These are phyloP conservation scores for Aspergillus bridgeri DNA, from an alignment of 495 filamentous ascomycete species.

Conservation along the genomic window DNA sequence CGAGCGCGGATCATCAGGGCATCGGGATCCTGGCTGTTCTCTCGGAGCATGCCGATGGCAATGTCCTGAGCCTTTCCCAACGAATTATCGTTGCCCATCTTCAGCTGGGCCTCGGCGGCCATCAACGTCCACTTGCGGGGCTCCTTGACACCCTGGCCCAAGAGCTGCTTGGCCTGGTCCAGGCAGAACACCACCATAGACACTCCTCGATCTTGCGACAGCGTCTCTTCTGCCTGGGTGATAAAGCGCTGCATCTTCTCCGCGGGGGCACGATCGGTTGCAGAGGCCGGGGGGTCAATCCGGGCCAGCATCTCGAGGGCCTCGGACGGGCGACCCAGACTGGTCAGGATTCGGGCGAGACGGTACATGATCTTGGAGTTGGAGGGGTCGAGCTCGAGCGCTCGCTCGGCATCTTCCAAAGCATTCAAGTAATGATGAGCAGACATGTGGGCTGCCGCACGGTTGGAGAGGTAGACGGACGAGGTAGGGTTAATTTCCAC, in stretches of 20 bases:
- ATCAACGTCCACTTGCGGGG: conserved; percentile 92
- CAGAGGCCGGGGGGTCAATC: conserved; percentile 64
- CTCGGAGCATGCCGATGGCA: conserved; percentile 77
- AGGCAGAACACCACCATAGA: conserved; percentile 92
- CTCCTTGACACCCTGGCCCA: conserved; percentile 68
- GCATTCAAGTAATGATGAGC: conserved; percentile 73
- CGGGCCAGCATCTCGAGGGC: conserved; percentile 73
- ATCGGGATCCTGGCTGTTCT: conserved; percentile 89
- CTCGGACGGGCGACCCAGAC: conserved; percentile 77
- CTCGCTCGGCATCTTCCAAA: conserved; percentile 76
- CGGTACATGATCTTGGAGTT: conserved; percentile 86
- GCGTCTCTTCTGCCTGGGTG: conserved; percentile 70
- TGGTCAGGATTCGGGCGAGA: conserved; percentile 83
- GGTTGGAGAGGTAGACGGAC: conserved; percentile 90
- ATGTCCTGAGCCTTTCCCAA: conserved; percentile 89
- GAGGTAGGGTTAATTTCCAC: conserved; percentile 67
- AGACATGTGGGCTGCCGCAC: conserved; percentile 89
- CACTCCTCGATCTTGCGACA: conserved; percentile 66
- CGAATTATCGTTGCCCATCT: conserved; percentile 86
- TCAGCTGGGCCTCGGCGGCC: conserved; percentile 89
- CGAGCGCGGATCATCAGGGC: conserved; percentile 86
- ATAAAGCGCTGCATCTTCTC: conserved; percentile 81
- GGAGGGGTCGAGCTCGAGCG: conserved; percentile 73
- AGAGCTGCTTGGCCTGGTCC: conserved; percentile 76
- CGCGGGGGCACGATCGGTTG: conserved; percentile 76